These are phyloP conservation scores for Acer yangbiense DNA, from an alignment of 345 rosid genomes.

Conservation along the genomic window DNA sequence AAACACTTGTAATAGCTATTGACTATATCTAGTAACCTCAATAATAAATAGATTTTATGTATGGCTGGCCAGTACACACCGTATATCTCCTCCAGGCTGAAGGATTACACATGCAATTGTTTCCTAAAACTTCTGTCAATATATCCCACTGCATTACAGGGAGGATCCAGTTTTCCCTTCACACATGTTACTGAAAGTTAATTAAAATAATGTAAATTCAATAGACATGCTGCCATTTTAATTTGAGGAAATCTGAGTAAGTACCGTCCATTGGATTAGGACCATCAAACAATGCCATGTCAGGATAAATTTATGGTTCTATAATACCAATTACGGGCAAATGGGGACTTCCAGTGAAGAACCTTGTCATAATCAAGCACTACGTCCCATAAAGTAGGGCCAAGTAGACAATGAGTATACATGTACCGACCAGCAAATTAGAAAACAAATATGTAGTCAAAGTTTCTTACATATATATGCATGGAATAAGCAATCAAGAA, in stretches of 20 bases:
- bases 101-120: conserved; percentile 66
- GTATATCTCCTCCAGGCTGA: conserved; percentile 92
- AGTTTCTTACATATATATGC: not conserved
- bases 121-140: conserved; percentile 78
- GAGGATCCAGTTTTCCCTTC: conserved; percentile 79
- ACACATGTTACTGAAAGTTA: conserved; percentile 63
- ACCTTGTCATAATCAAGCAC: conserved; percentile 55
- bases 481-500: not conserved
- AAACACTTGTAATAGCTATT: conserved; percentile 9
- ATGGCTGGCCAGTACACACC: conserved; percentile 33
- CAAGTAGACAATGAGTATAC: conserved; percentile 53
- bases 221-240: not conserved
- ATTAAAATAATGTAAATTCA: not conserved
- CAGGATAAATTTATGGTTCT: not conserved
- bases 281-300: not conserved
- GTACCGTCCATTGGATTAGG: no score
- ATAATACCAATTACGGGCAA: no score
- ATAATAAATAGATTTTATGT: not conserved
- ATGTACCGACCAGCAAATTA: conserved; percentile 24
- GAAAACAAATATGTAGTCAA: no score
- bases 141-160: conserved; percentile 87
- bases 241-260: not conserved
- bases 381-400: conserved; percentile 56
- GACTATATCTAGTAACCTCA: conserved; percentile 14
- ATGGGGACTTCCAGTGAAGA: conserved; percentile 50